Evolutionary conservation across 768 basidiomycete genomes (phyloP).

Genomic region (Trametes gibbosa): DNA sequence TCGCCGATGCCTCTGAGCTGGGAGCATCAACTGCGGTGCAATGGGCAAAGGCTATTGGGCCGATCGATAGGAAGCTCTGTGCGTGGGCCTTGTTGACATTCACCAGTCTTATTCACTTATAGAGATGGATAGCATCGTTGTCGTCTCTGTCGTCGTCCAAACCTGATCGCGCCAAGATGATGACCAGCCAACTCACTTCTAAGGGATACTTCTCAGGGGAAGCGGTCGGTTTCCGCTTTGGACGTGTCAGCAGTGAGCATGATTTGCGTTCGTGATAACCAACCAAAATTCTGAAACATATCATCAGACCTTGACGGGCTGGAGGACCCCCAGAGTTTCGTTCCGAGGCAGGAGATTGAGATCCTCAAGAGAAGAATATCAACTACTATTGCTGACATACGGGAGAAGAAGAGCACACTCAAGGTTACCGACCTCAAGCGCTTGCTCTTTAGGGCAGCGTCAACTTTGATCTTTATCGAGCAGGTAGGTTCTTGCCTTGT

Average conservation of each 20-base stretch:
- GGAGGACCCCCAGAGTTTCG: slow-evolving; percentile 31
- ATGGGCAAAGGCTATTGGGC: slow-evolving; percentile 79
- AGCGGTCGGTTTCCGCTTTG: slow-evolving; percentile 73
- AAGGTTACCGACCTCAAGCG: slow-evolving; percentile 82
- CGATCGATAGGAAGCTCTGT: slow-evolving; percentile 76
- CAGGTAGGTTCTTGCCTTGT: slow-evolving; percentile 45
- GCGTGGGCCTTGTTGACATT: slow-evolving; percentile 25
- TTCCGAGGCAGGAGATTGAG: slow-evolving; percentile 59
- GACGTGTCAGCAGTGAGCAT: slow-evolving; percentile 57
- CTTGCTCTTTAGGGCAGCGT: slow-evolving; percentile 82
- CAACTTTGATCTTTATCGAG: slow-evolving; percentile 67
- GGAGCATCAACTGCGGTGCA: slow-evolving; percentile 88
- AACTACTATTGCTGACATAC: slow-evolving; percentile 63
- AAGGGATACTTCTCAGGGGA: slow-evolving; percentile 92
- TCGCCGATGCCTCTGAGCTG: slow-evolving; percentile 80
- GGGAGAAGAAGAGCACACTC: slow-evolving; percentile 67
- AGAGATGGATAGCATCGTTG: slow-evolving; percentile 46
- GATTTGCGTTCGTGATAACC: not conserved
- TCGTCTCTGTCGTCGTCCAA: slow-evolving; percentile 58
- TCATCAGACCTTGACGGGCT: not conserved
- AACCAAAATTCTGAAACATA: not conserved
- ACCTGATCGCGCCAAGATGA: slow-evolving; percentile 75
- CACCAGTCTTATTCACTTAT: not conserved
- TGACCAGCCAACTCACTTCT: slow-evolving; percentile 83
- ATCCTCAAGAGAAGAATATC: slow-evolving; percentile 68